Percentiles rank a stretch among this genome's conserved stretches.
These are phyloP conservation scores for Trichoderma sp. DNA, from an alignment of 2,329 filamentous ascomycete species.

Conservation along the genomic window DNA sequence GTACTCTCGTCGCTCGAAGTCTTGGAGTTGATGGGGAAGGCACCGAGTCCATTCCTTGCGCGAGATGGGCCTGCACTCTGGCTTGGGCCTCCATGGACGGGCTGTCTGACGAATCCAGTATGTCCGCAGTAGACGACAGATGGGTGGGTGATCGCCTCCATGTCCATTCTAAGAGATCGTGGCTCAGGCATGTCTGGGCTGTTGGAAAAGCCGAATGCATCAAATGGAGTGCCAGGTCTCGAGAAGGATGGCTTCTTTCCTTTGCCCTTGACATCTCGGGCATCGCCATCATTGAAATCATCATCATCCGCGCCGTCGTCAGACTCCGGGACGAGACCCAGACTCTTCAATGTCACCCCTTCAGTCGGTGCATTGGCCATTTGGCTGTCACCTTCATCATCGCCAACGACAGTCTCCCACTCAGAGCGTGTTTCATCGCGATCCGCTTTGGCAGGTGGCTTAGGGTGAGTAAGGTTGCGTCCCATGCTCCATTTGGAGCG, in stretches of 20 bases:
- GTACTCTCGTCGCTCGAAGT: conserved; percentile 36
- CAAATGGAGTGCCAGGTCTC: conserved; percentile 3
- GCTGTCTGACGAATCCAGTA: not conserved
- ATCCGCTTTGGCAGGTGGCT: not conserved
- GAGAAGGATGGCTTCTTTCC: not conserved
- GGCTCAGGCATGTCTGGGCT: not conserved
- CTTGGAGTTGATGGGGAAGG: conserved; percentile 19
- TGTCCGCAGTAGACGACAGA: not conserved
- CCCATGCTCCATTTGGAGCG: not conserved
- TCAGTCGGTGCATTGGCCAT: not conserved
- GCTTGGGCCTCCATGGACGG: not conserved
- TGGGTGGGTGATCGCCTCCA: not conserved
- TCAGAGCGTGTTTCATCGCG: conserved; percentile 28
- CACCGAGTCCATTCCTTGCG: conserved; percentile 18
- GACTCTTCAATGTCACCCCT: not conserved
- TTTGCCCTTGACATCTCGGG: not conserved
- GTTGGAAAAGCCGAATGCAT: conserved; percentile 3
- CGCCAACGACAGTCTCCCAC: conserved; percentile 32
- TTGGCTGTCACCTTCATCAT: conserved; percentile 26
- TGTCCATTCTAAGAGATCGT: not conserved
- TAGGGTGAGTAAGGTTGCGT: not conserved
- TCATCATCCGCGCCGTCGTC: not conserved
- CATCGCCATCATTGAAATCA: not conserved
- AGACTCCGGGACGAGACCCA: not conserved
- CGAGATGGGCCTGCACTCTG: not conserved